These are phyloP conservation scores for Furcasterigmium sp. DNA, from an alignment of 2,329 filamentous ascomycete genomes.

Conservation along the genomic window DNA sequence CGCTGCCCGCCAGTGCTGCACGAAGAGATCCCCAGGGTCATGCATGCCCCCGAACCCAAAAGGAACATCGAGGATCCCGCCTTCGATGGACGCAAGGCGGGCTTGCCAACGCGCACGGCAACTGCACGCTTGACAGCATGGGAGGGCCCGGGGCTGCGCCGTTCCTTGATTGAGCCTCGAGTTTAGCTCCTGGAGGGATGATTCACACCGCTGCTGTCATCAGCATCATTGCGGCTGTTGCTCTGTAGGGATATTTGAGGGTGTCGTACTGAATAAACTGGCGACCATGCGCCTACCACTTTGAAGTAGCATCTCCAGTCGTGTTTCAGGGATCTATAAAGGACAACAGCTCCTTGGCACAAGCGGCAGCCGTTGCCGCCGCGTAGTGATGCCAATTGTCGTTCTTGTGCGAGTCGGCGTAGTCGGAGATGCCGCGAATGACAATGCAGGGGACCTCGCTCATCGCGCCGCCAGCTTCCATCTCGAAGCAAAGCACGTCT, in stretches of 20 bases:
- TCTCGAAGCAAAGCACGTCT: constrained; percentile 12
- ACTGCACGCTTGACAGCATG: neutral
- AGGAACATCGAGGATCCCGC: neutral
- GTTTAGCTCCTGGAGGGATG: neutral
- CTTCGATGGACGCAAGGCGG: neutral
- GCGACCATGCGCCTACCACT: too few species aligned
- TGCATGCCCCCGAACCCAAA: neutral
- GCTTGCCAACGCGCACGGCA: neutral
- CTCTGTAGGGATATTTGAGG: too few species aligned
- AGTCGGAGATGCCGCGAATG: constrained; percentile 15
- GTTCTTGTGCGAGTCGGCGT: constrained; percentile 17
- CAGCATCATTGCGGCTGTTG: neutral
- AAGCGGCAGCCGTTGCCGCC: constrained; percentile 12
- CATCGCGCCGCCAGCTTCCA: constrained; percentile 16
- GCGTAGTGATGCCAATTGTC: constrained; percentile 14
- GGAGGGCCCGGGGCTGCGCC: neutral
- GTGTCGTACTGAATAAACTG: too few species aligned
- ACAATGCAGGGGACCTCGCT: constrained; percentile 12
- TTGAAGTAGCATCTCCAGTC: too few species aligned
- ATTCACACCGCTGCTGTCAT: neutral
- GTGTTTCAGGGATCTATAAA: too few species aligned
- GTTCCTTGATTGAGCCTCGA: neutral
- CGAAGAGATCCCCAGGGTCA: neutral
- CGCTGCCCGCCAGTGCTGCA: neutral
- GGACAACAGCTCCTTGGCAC: constrained; percentile 9